Evolutionary conservation across 108 stramenopile species (phyloP).

Genomic region (Nitzschia sp.): DNA sequence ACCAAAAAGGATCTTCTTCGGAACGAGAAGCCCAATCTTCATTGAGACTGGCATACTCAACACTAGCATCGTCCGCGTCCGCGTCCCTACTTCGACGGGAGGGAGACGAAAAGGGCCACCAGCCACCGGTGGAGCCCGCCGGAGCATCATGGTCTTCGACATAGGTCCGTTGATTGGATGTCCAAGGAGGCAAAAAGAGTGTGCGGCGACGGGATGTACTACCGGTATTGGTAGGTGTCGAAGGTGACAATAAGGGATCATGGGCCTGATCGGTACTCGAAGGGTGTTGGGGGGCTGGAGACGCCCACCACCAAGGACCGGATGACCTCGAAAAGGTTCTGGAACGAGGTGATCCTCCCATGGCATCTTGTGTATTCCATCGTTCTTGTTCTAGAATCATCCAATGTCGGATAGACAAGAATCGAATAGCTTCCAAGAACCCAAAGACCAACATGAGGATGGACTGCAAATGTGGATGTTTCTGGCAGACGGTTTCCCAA

Average conservation of each 20-base stretch:
- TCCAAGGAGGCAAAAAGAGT: constrained; percentile 7
- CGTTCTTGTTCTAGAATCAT: constrained; percentile 10
- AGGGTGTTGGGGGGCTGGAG: not conserved
- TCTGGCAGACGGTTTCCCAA: not conserved
- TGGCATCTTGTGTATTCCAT: not conserved
- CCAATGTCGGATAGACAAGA: constrained; percentile 11
- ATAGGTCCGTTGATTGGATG: not conserved
- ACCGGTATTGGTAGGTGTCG: not conserved
- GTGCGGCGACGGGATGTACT: not conserved
- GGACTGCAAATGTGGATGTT: not conserved
- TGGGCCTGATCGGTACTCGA: not conserved
- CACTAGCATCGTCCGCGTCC: constrained; percentile 38
- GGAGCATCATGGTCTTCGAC: not conserved
- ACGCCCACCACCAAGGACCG: constrained; percentile 15
- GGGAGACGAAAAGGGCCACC: constrained; percentile 9
- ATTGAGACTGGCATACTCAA: constrained; percentile 53
- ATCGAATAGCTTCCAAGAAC: not conserved
- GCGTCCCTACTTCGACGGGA: not conserved
- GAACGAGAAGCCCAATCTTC: constrained; percentile 57
- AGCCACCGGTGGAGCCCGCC: not conserved
- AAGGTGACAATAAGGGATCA: not conserved
- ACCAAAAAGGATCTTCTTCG: constrained; percentile 60
- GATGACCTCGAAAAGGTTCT: not conserved
- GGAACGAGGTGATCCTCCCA: not conserved
- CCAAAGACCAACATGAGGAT: not conserved